Evolutionary conservation across 441 rosid genomes (phyloP), one percentile per base, ranked within the genome.

Genomic region (Cnidoscolus chayamansa): DNA sequence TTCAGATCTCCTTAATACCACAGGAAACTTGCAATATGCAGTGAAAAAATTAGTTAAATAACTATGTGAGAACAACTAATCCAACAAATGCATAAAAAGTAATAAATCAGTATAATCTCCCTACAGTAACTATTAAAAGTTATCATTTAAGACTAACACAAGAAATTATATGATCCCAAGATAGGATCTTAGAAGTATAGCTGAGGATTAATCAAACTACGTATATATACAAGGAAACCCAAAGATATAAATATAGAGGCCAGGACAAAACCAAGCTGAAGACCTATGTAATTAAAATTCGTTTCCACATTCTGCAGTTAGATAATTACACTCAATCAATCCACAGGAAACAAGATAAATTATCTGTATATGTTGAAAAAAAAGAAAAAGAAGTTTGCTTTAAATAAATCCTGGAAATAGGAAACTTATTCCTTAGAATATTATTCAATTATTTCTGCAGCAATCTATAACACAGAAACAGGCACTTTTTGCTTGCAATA

Each of bases 1-100:
- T 62, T 50, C 31, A 70, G 78, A 75, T 20, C n/a, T 20, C 61
- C 30, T 75, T 60, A 68, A 63, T 58, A 45, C 68, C 45, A 37
- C 37, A 25, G 47, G 30, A 67, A 61, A 19, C 65, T 59, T 50
- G 49, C 4, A 20, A 35, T 7, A 35, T 25, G 61, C 10, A 19
- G 10, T 19, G 13, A 43, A 45, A 54, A 66, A 17, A 56, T 11
- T 19, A 50, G 25, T 19, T 20, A 20, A 56, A 55, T 19, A 55
- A 55, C n/a, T 1, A 32, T 16, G 64, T 5, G 43, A 71, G n/a
- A 50, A 53, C 50, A 69, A 64, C 35, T 4, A 57, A 13, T 55
- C 19, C 12, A 57, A 64, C 5, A 8, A 40, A 7, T 60, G 1
- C 9, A 51, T 0, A 40, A 71, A 17, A 1, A 12, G 4, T 7